Evolutionary conservation across 768 basidiomycete genomes (phyloP).

Genomic region (Mycena capillaripes): DNA sequence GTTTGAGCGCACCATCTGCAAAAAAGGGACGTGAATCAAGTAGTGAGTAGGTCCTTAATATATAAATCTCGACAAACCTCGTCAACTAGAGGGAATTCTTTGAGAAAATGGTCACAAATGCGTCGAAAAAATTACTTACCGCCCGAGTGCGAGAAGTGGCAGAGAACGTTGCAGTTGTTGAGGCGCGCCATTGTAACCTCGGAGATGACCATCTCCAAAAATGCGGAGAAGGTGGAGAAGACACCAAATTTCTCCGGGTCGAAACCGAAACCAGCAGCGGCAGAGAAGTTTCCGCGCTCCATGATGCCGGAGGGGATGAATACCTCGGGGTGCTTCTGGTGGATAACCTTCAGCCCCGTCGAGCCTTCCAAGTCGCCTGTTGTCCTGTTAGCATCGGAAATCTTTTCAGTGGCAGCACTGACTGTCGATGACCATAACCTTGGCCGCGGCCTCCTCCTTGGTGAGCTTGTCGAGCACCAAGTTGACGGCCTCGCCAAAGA

Average conservation of each 20-base stretch:
- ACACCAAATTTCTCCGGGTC: constrained; percentile 87
- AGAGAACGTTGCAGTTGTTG: constrained; percentile 90
- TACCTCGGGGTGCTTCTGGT: constrained; percentile 91
- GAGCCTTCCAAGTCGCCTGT: constrained; percentile 90
- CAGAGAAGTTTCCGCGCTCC: constrained; percentile 88
- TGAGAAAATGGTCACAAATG: background rate
- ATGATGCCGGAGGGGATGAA: constrained; percentile 89
- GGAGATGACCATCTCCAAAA: constrained; percentile 92
- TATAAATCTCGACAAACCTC: constrained; percentile 55
- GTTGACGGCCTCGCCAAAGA: constrained; percentile 90
- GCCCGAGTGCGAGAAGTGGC: constrained; percentile 92
- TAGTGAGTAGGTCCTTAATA: constrained; percentile 14
- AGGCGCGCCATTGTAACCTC: constrained; percentile 95
- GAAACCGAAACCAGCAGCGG: constrained; percentile 91
- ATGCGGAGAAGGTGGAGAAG: constrained; percentile 92
- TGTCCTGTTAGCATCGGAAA: constrained; percentile 20
- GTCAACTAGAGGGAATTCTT: constrained; percentile 61
- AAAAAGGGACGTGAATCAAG: background rate
- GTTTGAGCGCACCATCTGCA: constrained; percentile 54
- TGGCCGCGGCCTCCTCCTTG: constrained; percentile 83
- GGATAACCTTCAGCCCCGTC: constrained; percentile 89
- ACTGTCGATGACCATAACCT: constrained; percentile 93
- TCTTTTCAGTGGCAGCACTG: constrained; percentile 41
- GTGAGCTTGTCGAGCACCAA: constrained; percentile 79
- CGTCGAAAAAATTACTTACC: constrained; percentile 53